A percentile compares a stretch with the other conserved stretches of the same genome.
Evolutionary conservation across 805 yeast genomes (phyloP).

Genomic region (Candida anglica): DNA sequence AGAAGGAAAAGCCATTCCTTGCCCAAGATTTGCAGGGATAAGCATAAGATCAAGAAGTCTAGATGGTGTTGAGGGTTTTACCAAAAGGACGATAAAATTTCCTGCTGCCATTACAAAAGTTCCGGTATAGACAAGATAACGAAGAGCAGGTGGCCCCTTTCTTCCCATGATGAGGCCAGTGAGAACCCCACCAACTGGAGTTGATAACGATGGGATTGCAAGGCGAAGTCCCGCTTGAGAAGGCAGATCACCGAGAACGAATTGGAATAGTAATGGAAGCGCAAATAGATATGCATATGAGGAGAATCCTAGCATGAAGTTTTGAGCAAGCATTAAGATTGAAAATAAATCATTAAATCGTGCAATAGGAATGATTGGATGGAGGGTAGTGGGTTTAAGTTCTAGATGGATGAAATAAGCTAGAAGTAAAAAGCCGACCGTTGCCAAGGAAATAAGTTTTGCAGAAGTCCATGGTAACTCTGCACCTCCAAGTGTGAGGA

Average conservation of each 20-base stretch:
- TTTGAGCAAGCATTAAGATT: conserved; percentile 20
- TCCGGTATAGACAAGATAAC: conserved; percentile 26
- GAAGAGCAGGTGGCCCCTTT: conserved; percentile 17
- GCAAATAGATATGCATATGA: conserved; percentile 39
- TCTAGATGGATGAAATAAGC: conserved; percentile 16
- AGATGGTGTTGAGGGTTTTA: conserved; percentile 14
- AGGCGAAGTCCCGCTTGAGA: conserved; percentile 39
- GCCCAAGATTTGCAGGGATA: conserved; percentile 35
- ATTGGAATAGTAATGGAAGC: conserved; percentile 39
- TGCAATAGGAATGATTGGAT: conserved; percentile 30
- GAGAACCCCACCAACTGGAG: conserved; percentile 40
- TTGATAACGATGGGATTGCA: conserved; percentile 36
- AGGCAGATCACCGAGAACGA: conserved; percentile 36
- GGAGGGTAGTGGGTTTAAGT: conserved; percentile 15
- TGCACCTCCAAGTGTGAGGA: conserved; percentile 20
- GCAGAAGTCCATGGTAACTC: conserved; percentile 13
- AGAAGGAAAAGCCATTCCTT: conserved; percentile 34
- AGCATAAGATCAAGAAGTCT: conserved; percentile 23
- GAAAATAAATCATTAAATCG: conserved; percentile 18
- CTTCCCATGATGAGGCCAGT: conserved; percentile 37
- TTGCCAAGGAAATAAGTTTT: conserved; percentile 9
- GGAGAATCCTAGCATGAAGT: conserved; percentile 34
- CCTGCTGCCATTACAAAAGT: conserved; percentile 32
- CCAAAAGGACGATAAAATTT: conserved; percentile 21
- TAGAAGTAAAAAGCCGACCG: conserved; percentile 8